Conservation (phyloP, 345 rosid genomes). For the Pistacia vera region DNA sequence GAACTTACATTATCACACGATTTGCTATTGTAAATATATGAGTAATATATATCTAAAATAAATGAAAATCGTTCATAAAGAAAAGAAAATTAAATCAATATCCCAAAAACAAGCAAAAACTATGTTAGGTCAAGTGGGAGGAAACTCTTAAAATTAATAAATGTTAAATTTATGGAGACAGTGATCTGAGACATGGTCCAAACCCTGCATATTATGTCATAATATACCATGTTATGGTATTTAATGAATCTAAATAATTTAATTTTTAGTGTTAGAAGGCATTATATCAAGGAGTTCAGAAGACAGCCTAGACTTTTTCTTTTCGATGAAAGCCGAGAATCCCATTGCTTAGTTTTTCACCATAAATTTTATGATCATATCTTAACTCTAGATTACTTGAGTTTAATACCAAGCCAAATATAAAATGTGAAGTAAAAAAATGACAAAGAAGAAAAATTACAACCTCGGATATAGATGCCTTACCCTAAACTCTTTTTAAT, state of each 20-base stretch:
- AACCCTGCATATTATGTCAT: not conserved
- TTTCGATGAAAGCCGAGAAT: not conserved
- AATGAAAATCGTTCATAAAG: not conserved
- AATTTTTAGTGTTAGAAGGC: not conserved
- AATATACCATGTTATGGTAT: not conserved
- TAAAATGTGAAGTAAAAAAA: not conserved
- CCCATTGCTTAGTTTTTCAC: not conserved
- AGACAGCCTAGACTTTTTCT: not conserved
- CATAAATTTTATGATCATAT: not conserved
- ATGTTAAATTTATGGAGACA: not conserved
- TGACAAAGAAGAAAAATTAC: not conserved
- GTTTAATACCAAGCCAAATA: not conserved
- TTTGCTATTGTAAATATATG: not conserved
- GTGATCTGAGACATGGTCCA: not conserved
- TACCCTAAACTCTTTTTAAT: constrained; percentile 37
- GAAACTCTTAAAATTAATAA: not conserved
- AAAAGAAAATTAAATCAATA: not conserved
- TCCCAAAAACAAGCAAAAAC: not conserved
- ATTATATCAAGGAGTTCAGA: not conserved
- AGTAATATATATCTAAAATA: not conserved
- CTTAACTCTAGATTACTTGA: too few relatives aligned
- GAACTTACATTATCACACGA: not conserved
- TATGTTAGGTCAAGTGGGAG: not conserved
- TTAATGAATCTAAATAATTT: not conserved
- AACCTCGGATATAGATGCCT: constrained; percentile 13